Percentiles rank a stretch among this genome's conserved stretches.
Conservation (phyloP, 140 eudicot genomes). For the Stevia rebaudiana region DNA sequence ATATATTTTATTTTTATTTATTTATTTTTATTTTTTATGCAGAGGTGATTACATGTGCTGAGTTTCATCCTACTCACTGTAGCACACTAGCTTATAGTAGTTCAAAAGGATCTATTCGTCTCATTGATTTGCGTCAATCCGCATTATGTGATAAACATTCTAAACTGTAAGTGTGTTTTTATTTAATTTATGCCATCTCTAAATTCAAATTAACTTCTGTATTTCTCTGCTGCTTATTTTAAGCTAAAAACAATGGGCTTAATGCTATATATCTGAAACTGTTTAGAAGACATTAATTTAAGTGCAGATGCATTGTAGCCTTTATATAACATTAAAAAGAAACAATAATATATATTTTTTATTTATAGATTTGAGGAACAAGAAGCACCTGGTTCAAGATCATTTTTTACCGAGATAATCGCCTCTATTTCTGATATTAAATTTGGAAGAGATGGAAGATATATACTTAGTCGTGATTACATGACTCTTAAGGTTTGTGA, state of each 20-base stretch:
- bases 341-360: slow-evolving; percentile 8
- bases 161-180: slow-evolving; percentile 67
- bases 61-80: slow-evolving; percentile 93
- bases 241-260: neutral
- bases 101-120: slow-evolving; percentile 96
- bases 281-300: neutral
- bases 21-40: slow-evolving; percentile 18
- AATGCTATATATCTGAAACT: neutral
- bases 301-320: neutral
- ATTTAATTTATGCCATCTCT: neutral
- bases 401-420: slow-evolving; percentile 84
- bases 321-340: slow-evolving; percentile 10
- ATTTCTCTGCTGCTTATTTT: neutral
- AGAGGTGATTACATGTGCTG: slow-evolving; percentile 97
- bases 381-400: slow-evolving; percentile 94
- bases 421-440: slow-evolving; percentile 97
- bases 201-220: neutral
- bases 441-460: slow-evolving; percentile 87
- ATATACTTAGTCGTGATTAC: slow-evolving; percentile 90
- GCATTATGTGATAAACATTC: slow-evolving; percentile 91
- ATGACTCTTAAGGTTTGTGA: slow-evolving; percentile 91
- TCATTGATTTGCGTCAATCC: slow-evolving; percentile 90
- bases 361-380: slow-evolving; percentile 83
- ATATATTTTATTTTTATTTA: neutral
- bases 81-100: slow-evolving; percentile 89